These are phyloP conservation scores for Picochlorum sp. DNA, from an alignment of 139 green algal genomes.

Conservation along the genomic window DNA sequence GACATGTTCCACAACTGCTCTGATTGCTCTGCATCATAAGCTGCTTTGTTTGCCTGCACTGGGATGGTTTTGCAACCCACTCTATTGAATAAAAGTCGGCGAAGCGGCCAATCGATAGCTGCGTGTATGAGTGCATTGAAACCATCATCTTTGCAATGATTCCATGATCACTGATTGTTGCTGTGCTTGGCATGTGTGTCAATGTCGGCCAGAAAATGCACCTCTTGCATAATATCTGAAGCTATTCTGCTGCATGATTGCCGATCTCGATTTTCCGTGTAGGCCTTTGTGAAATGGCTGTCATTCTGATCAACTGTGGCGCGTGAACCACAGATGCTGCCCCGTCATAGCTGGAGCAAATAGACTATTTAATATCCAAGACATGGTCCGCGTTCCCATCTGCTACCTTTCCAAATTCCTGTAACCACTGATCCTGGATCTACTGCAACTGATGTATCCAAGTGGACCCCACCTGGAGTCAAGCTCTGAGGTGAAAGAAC, in stretches of 20 bases:
- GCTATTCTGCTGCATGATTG: neutral
- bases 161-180: constrained; percentile 19
- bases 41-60: constrained; percentile 25
- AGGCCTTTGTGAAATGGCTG: neutral
- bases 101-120: constrained; percentile 52
- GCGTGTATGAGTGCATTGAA: constrained; percentile 17
- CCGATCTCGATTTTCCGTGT: neutral
- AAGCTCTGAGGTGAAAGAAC: constrained; percentile 48
- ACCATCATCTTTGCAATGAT: no score
- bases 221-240: constrained; percentile 60
- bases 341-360: constrained; percentile 61
- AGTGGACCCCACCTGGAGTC: constrained; percentile 22
- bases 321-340: constrained; percentile 49
- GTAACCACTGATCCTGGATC: constrained; percentile 62
- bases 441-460: constrained; percentile 38
- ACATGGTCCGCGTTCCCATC: constrained; percentile 32
- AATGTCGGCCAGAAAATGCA: constrained; percentile 49
- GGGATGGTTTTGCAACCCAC: constrained; percentile 25
- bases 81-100: constrained; percentile 22
- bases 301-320: constrained; percentile 37
- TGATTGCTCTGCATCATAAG: constrained; percentile 46
- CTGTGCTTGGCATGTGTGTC: constrained; percentile 3
- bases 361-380: constrained; percentile 46
- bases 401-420: constrained; percentile 52
- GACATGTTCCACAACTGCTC: constrained; percentile 51